Evolutionary conservation across 106 monocot genomes (phyloP).

Genomic region (Amphibolis antarctica): DNA sequence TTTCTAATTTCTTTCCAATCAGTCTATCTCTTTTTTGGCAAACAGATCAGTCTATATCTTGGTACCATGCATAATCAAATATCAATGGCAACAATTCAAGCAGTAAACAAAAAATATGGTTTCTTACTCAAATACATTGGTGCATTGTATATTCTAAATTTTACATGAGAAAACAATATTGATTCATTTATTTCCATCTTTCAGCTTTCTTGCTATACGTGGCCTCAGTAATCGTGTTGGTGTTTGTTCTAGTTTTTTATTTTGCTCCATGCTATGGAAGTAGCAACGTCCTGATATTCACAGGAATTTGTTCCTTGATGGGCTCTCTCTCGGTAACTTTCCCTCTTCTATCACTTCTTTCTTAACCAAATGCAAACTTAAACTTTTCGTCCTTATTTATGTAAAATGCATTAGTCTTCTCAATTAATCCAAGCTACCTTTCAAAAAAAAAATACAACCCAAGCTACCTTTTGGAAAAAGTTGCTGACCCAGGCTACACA

Average conservation of each 20-base stretch:
- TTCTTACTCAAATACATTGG: not conserved
- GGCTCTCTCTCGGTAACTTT: slow-evolving; percentile 62
- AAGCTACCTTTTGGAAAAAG: too few species aligned
- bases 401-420: not conserved
- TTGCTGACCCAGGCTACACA: not conserved
- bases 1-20: too few species aligned
- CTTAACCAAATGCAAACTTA: not conserved
- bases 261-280: slow-evolving; percentile 62
- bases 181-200: slow-evolving; percentile 12
- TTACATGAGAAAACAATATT: not conserved
- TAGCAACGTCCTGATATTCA: slow-evolving; percentile 59
- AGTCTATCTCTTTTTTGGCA: too few species aligned
- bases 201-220: slow-evolving; percentile 78
- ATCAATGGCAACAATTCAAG: not conserved
- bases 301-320: slow-evolving; percentile 70
- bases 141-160: not conserved
- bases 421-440: too few species aligned
- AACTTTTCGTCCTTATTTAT: not conserved
- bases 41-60: not conserved
- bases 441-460: too few species aligned
- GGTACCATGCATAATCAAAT: not conserved
- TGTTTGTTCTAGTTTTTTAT: slow-evolving; percentile 56
- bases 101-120: too few species aligned
- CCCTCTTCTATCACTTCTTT: not conserved
- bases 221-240: slow-evolving; percentile 50